Percentiles rank a stretch among this genome's conserved stretches.
These are phyloP conservation scores for Candida ortonii DNA, from an alignment of 805 yeast species.

Conservation along the genomic window DNA sequence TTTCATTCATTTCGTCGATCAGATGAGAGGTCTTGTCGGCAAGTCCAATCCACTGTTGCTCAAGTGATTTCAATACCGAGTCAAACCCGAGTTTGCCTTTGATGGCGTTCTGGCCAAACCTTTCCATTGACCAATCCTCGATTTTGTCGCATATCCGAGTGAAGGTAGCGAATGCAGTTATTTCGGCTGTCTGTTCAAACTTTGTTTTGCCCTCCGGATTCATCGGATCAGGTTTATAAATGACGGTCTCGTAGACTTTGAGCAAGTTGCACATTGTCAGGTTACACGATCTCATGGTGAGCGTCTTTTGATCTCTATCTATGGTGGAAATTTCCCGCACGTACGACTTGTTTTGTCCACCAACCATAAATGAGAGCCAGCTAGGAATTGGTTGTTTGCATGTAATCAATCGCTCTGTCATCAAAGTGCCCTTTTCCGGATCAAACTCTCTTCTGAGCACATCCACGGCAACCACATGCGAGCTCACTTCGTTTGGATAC, in stretches of 20 bases:
- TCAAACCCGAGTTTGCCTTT: slow-evolving; percentile 86
- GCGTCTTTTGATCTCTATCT: slow-evolving; percentile 58
- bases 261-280: slow-evolving; percentile 75
- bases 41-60: slow-evolving; percentile 35
- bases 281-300: slow-evolving; percentile 82
- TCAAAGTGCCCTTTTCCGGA: slow-evolving; percentile 48
- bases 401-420: slow-evolving; percentile 85
- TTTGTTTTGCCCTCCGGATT: slow-evolving; percentile 52
- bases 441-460: slow-evolving; percentile 71
- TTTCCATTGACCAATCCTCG: slow-evolving; percentile 88
- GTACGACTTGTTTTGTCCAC: slow-evolving; percentile 68
- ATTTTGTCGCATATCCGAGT: slow-evolving; percentile 69
- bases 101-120: slow-evolving; percentile 84
- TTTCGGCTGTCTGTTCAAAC: slow-evolving; percentile 81
- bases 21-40: slow-evolving; percentile 21
- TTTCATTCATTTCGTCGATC: slow-evolving; percentile 24
- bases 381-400: slow-evolving; percentile 82
- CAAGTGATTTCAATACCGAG: slow-evolving; percentile 56
- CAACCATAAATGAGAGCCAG: slow-evolving; percentile 74
- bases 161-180: slow-evolving; percentile 78
- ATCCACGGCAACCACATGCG: slow-evolving; percentile 94
- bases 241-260: slow-evolving; percentile 83
- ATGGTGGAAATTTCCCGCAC: slow-evolving; percentile 89
- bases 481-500: slow-evolving; percentile 90
- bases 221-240: slow-evolving; percentile 64